Evolutionary conservation across 2,329 filamentous ascomycete species (phyloP), one percentile per base, ranked within the genome.

Genomic region (Tolypocladium guangdongense): DNA sequence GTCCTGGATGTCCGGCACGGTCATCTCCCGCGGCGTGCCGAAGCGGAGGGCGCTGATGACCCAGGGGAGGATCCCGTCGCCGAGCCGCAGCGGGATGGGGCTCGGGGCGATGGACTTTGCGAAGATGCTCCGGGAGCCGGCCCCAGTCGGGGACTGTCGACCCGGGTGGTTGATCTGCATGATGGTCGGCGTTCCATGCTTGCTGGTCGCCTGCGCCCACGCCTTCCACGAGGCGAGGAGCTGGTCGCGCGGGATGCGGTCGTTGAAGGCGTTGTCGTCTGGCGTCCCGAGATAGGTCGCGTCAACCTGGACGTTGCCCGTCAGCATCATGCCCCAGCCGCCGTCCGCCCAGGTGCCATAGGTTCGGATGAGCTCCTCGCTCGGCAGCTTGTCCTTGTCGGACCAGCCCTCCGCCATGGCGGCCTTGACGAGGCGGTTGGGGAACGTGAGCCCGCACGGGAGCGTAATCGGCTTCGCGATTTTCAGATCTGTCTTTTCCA

Each of bases 1-100:
- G 0, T 71, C 66, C 20, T 76, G 68, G 45, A 86, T 82, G 39
- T 86, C 82, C 0, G 64, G 62, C 0, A 64, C 32, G 0, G 71
- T 77, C 78, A 86, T 81, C 51, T 75, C 82, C 46, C 75, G 72
- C 0, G 83, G 82, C 1, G 73, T 76, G 2, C 79, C 77, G 52
- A 80, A 78, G 0, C 74, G 41, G 0, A 78, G n/a, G 0, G 52
- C 51, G 3, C 62, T 63, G 0, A 68, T 36, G 2, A 71, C 22
- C 20, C 57, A 59, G 0, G 71, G 64, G 2, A 77, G 3, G 3
- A 71, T 16, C 0, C 71, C 67, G 0, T 63, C 37, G 0, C 75
- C 75, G 8, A 79, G 60, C 2, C 68, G 58, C 16, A 80, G 49
- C 0, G 69, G 66, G 0, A 78, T 62, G 0, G 76, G 62, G 35